Base-by-base conservation (phyloP, 2,329 filamentous ascomycete species). In the Dichotomopilus funicola region DNA sequence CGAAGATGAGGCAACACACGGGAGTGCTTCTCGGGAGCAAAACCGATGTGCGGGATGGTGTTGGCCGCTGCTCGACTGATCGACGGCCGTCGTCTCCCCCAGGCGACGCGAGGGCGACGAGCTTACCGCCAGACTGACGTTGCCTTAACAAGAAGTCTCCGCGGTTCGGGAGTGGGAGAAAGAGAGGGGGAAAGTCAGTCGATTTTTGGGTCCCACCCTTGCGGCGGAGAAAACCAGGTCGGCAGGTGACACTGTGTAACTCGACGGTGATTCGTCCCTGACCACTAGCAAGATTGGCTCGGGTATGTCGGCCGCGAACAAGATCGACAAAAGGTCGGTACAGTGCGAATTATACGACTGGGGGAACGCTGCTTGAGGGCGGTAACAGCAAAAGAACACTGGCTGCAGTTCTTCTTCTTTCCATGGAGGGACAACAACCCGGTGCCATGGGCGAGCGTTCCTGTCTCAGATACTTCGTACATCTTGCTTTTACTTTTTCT, bases 211-310 rank as follows among this genome's bases (percentile, higher is more conserved):
- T 53, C 49, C 45, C 51, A 45, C 38, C 7, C 35, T 19, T 47
- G 8, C 31, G 37, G 51, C 40, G 35, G 50, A 51, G 36, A 53
- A 56, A 40, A 46, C 34, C 5, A 48, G 47, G 41, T 33, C 46
- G 45, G 54, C 57, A 54, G 54, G 55, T 58, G 50, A 56, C 53
- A 58, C 47, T 46, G 58, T 50, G 53, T 40, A 33, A 58, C 55
- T 13, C 45, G 37, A 48, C 46, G 33, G 50, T 54, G 58, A 51
- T 60, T 55, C 51, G 49, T 42, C 50, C 37, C 10, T 44, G 35
- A 33, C 40, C 35, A 19, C 34, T 41, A 48, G 33, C n/a, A 46
- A 53, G 43, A 46, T 46, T 53, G 49, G 51, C 31, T 31, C 57
- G 51, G 48, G 31, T 43, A 51, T 43, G 48, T 53, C 51, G 53